Conservation (phyloP, 73 alveolate genomes). For the Blepharisma stoltei region DNA sequence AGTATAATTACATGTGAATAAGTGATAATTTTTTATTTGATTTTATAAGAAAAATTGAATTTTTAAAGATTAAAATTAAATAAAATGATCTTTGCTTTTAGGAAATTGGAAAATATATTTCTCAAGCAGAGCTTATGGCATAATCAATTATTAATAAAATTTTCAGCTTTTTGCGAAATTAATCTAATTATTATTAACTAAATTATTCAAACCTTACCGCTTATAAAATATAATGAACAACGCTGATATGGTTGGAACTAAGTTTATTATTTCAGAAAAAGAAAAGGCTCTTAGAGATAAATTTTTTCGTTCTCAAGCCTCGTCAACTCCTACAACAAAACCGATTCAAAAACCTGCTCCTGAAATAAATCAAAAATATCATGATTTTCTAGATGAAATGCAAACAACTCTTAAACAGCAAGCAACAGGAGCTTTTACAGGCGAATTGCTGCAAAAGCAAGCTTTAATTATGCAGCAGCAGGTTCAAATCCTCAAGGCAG, state of each 20-base stretch:
- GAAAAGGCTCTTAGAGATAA: not conserved
- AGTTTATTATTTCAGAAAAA: not conserved
- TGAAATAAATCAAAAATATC: not conserved
- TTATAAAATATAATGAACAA: too few species aligned
- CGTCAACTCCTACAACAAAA: not conserved
- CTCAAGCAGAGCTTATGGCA: too few species aligned
- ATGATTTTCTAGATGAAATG: conserved; percentile 54
- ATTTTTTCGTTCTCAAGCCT: not conserved
- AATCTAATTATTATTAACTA: too few species aligned
- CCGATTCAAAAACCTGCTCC: not conserved
- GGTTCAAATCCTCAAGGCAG: conserved; percentile 34
- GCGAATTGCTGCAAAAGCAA: conserved; percentile 37
- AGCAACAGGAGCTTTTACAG: conserved; percentile 31
- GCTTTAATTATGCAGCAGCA: conserved; percentile 47
- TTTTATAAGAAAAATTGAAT: too few species aligned
- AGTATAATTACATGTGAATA: too few species aligned
- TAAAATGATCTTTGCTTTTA: too few species aligned
- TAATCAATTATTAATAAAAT: too few species aligned
- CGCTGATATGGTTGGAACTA: not conserved
- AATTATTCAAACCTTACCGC: too few species aligned
- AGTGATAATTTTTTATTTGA: too few species aligned
- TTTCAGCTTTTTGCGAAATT: too few species aligned
- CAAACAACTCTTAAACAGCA: conserved; percentile 37
- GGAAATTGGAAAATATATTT: too few species aligned
- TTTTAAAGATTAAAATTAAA: too few species aligned